Conservation (phyloP, 2,329 filamentous ascomycete genomes). For the Calcarisporium arbuscula region DNA sequence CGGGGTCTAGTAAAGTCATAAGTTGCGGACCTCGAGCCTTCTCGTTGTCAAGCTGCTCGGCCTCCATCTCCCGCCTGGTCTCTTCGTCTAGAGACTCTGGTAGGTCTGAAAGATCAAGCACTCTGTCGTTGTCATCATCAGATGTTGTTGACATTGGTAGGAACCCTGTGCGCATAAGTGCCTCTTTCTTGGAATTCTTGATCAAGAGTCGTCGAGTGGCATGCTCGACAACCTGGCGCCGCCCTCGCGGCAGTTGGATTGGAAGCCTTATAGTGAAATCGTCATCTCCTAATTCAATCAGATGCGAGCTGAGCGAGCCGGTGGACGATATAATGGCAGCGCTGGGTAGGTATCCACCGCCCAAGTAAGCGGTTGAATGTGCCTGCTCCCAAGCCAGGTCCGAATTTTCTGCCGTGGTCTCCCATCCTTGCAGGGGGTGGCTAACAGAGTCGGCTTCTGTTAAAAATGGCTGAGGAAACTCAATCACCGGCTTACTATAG, state of each 20-base stretch:
- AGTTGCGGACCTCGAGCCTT: conserved; percentile 8
- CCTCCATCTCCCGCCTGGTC: conserved; percentile 55
- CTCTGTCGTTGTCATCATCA: conserved; percentile 26
- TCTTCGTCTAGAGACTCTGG: conserved; percentile 40
- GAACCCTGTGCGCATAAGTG: conserved; percentile 7
- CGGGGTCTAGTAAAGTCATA: conserved; percentile 26
- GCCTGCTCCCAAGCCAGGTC: neutral
- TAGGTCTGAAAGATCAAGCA: conserved; percentile 34
- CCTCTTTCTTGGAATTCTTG: conserved; percentile 17
- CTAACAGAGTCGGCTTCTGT: too few relatives aligned
- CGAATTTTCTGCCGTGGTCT: too few relatives aligned
- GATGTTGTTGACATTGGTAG: conserved; percentile 11
- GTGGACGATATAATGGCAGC: conserved; percentile 16
- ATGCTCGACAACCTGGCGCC: conserved; percentile 35
- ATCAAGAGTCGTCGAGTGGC: conserved; percentile 34
- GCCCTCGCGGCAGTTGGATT: conserved; percentile 32
- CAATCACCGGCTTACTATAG: too few relatives aligned
- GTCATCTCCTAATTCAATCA: conserved; percentile 13
- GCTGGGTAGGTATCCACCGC: conserved; percentile 22
- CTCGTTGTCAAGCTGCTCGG: conserved; percentile 24
- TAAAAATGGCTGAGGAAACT: too few relatives aligned
- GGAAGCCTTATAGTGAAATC: conserved; percentile 20
- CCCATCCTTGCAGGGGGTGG: too few relatives aligned
- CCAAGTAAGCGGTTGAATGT: conserved; percentile 25
- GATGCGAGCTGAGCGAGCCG: conserved; percentile 14